Evolutionary conservation across 2,329 filamentous ascomycete species (phyloP).

Genomic region (Trichoderma sp.): DNA sequence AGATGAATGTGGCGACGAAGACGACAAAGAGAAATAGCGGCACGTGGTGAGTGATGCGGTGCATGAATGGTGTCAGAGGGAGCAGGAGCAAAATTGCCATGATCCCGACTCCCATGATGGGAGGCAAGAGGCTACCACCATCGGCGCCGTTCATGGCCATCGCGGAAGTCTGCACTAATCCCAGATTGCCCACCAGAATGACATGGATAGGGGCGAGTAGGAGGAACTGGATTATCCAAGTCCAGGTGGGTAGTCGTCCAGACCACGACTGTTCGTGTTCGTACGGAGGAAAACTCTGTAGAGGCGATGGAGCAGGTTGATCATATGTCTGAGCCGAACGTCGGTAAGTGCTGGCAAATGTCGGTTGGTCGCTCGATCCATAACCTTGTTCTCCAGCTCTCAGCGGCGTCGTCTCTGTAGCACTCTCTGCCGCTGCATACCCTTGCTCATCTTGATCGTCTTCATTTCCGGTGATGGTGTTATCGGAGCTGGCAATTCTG

Average conservation of each 20-base stretch:
- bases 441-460: constrained; percentile 6
- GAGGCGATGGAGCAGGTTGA: constrained; percentile 27
- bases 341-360: constrained; percentile 58
- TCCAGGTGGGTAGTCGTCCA: constrained; percentile 72
- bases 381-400: constrained; percentile 38
- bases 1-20: constrained; percentile 74
- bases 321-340: constrained; percentile 45
- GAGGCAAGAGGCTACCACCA: constrained; percentile 69
- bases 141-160: constrained; percentile 82
- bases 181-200: constrained; percentile 75
- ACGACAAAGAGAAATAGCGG: constrained; percentile 75
- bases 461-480: constrained; percentile 11
- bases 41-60: constrained; percentile 81
- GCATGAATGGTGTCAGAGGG: constrained; percentile 80
- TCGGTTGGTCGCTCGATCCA: constrained; percentile 46
- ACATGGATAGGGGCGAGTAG: constrained; percentile 76
- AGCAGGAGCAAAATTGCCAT: constrained; percentile 72
- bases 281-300: constrained; percentile 48
- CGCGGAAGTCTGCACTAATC: constrained; percentile 69
- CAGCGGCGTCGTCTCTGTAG: constrained; percentile 59
- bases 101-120: constrained; percentile 69
- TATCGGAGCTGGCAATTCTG: constrained; percentile 5
- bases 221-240: constrained; percentile 86
- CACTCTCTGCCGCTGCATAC: constrained; percentile 32
- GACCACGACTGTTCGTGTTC: constrained; percentile 86